Base-by-base conservation (phyloP, 148 eudicot species). In the Euryodendron excelsum region DNA sequence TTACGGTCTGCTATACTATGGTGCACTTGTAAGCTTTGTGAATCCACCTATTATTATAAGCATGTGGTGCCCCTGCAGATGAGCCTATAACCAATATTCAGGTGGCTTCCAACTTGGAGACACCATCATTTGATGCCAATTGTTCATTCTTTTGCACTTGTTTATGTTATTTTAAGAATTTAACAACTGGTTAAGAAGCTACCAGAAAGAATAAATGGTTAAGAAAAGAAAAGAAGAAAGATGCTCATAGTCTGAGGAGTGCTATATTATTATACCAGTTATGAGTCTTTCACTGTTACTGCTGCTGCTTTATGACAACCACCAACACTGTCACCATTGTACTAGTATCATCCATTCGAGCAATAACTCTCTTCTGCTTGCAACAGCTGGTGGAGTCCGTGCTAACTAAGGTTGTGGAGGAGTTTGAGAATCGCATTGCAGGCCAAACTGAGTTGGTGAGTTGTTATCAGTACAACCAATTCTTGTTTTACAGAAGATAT, bases 301-400 rank as follows among this genome's bases (percentile, higher is more conserved):
- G 71, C 60, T 77, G 50, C 64, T 65, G 3, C 44, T 3, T 21
- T 45, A 59, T 62, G 2, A 39, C 50, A 41, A 60, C 8, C 44
- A 39, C 55, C 11, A 56, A 41, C 34, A 45, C 30, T 68, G 9
- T 5, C 33, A 20, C n/a, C 15, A 27, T 67, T 15, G 41, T 53
- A 41, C 27, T 12, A 11, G 8, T 56, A 28, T 61, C 28, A 61
- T 45, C 72, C 8, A 39, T 39, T 9, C 11, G 6, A 65, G 5
- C 63, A 56, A 73, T 59, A 17, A 41, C 7, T 21, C 44, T 44
- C 45, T 73, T 80, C 74, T 87, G 47, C 69, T 50, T 55, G 59
- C 76, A 80, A 80, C 94, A 95, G 99, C 87, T 93, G 45, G 88
- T 95, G 55, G 99, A 95, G 73, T 93, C 97, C 18, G 87, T 95